Conservation (phyloP, 2,329 filamentous ascomycete species). For the Trichophyton benhamiae region DNA sequence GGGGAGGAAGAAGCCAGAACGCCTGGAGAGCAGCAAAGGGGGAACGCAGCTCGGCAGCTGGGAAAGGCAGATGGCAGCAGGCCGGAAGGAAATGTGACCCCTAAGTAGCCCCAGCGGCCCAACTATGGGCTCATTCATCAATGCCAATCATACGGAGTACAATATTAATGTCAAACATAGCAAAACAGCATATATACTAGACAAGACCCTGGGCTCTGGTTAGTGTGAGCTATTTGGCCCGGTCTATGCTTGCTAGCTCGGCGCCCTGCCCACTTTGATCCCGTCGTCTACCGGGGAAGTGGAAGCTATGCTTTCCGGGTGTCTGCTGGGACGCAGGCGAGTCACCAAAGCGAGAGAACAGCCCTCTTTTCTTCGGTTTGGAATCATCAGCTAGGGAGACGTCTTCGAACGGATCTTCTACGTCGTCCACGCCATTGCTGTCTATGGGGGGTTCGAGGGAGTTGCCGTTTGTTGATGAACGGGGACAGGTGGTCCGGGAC, state of each 20-base stretch:
- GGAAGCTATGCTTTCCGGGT: conserved; percentile 45
- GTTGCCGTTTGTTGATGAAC: conserved; percentile 47
- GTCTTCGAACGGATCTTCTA: conserved; percentile 75
- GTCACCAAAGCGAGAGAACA: conserved; percentile 64
- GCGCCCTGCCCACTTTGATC: conserved; percentile 58
- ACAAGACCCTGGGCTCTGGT: no score
- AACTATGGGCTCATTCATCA: no score
- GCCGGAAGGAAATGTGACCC: neutral
- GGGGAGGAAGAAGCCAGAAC: neutral
- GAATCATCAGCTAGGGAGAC: conserved; percentile 72
- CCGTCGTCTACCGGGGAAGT: conserved; percentile 59
- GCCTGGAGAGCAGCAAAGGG: neutral
- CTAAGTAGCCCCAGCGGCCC: neutral
- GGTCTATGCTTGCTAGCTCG: conserved; percentile 53
- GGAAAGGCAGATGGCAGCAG: neutral
- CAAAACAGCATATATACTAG: no score
- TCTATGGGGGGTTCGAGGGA: conserved; percentile 48
- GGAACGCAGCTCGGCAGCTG: neutral
- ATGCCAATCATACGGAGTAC: no score
- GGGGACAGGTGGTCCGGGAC: conserved; percentile 49
- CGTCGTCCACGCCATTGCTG: conserved; percentile 34
- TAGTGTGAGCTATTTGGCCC: neutral
- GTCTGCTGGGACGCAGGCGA: conserved; percentile 19
- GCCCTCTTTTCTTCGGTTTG: conserved; percentile 61
- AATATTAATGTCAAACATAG: neutral